Evolutionary conservation across 2,329 filamentous ascomycete genomes (phyloP).

Genomic region (Hymenoscyphus salicellus): DNA sequence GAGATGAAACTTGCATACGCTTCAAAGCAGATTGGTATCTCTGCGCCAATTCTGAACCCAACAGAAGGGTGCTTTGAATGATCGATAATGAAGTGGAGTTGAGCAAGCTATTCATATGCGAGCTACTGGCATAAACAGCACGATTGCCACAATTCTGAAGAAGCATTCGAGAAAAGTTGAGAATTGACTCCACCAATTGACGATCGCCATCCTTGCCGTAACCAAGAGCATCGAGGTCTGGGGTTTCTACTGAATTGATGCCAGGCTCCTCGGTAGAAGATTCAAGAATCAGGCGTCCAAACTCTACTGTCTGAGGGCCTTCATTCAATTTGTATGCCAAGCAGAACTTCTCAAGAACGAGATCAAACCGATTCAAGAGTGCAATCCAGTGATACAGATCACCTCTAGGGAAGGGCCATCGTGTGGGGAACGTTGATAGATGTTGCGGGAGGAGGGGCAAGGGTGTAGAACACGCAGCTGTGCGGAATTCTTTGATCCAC

Average conservation of each 20-base stretch:
- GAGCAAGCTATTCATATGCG: constrained; percentile 82
- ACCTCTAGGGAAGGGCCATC: constrained; percentile 93
- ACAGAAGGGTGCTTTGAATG: constrained; percentile 72
- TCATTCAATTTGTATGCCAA: constrained; percentile 74
- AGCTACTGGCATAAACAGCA: constrained; percentile 92
- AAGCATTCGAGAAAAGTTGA: constrained; percentile 82
- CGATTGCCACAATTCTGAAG: constrained; percentile 95
- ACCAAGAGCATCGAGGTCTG: constrained; percentile 55
- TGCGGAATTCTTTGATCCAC: constrained; percentile 79
- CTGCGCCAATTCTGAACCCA: constrained; percentile 83
- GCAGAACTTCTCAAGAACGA: constrained; percentile 78
- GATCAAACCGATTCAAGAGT: constrained; percentile 88
- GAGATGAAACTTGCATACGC: constrained; percentile 61
- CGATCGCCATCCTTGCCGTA: constrained; percentile 75
- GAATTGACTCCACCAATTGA: constrained; percentile 72
- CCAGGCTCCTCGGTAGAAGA: constrained; percentile 42
- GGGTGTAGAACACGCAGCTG: constrained; percentile 63
- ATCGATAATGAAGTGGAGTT: constrained; percentile 81
- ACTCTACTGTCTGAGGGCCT: constrained; percentile 76
- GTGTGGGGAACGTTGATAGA: constrained; percentile 75
- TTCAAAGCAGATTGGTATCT: constrained; percentile 88
- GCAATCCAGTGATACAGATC: constrained; percentile 99
- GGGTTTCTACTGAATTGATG: constrained; percentile 46
- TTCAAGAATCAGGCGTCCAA: constrained; percentile 63
- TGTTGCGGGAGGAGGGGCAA: constrained; percentile 74